phyloP scores from a whole-genome alignment of 139 green algal genomes.

The Astrephomene gubernaculifera region DNA sequence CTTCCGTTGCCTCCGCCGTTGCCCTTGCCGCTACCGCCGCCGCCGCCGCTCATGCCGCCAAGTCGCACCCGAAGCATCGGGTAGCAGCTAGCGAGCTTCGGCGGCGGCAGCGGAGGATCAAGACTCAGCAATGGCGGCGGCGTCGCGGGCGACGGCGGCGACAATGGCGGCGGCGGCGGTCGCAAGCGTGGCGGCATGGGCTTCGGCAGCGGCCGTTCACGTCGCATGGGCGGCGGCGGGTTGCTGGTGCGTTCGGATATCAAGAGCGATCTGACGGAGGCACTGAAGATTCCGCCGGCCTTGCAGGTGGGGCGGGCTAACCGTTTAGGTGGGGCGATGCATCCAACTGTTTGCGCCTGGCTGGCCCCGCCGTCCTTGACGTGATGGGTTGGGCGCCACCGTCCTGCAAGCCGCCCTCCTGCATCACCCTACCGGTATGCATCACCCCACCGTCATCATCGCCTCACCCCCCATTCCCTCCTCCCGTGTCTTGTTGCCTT shows the following conservation, averaged over 20 bases:
- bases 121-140: constrained; percentile 9
- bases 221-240: constrained; percentile 6
- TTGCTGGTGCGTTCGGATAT: constrained; percentile 4
- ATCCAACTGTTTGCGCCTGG: no score
- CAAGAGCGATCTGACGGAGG: constrained; percentile 21
- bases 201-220: constrained; percentile 28
- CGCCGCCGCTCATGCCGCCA: neutral
- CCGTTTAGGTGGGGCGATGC: no score
- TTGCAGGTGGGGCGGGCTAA: no score
- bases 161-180: neutral
- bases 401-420: no score
- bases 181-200: constrained; percentile 26
- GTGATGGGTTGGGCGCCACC: no score
- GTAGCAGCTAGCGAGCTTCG: neutral
- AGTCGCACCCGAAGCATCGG: constrained; percentile 14
- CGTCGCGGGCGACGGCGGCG: neutral
- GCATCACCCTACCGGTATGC: no score
- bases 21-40: constrained; percentile 1
- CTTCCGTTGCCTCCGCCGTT: no score
- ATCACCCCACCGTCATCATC: no score
- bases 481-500: no score
- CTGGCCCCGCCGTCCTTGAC: no score
- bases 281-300: constrained; percentile 26
- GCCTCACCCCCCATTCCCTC: no score
- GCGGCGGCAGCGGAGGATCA: neutral